Percentiles rank a stretch among this genome's conserved stretches.
Conservation (phyloP, 495 filamentous ascomycete genomes). For the Trichoderma erinaceum region DNA sequence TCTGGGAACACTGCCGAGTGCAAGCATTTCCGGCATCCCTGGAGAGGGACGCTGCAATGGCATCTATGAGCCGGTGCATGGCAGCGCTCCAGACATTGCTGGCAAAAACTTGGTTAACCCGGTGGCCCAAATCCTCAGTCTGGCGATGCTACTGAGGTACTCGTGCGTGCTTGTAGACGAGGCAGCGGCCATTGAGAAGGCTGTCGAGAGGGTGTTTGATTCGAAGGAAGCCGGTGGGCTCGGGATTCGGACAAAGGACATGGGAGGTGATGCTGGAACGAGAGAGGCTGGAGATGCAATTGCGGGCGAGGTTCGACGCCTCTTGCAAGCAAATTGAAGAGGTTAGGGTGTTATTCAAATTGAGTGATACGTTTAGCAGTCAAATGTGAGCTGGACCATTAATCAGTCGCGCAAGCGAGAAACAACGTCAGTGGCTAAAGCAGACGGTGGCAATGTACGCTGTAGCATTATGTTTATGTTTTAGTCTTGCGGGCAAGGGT, state of each 20-base stretch:
- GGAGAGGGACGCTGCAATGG: slow-evolving; percentile 43
- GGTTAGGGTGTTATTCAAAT: neutral
- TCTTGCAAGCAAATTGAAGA: neutral
- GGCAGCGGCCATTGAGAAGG: slow-evolving; percentile 46
- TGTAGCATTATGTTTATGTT: too few relatives aligned
- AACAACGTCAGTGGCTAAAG: too few relatives aligned
- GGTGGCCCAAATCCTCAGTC: slow-evolving; percentile 26
- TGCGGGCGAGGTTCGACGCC: neutral
- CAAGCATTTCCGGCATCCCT: slow-evolving; percentile 45
- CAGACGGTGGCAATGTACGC: too few relatives aligned
- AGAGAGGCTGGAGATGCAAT: slow-evolving; percentile 46
- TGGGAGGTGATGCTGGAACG: slow-evolving; percentile 49
- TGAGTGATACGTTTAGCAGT: neutral
- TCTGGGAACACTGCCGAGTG: slow-evolving; percentile 44
- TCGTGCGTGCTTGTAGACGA: slow-evolving; percentile 45
- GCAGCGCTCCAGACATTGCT: slow-evolving; percentile 38
- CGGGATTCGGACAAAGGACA: slow-evolving; percentile 46
- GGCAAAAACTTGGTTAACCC: slow-evolving; percentile 33
- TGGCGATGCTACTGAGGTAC: slow-evolving; percentile 54
- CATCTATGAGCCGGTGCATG: slow-evolving; percentile 32
- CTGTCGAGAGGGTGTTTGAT: slow-evolving; percentile 45
- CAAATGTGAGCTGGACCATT: neutral
- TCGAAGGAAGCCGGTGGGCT: slow-evolving; percentile 35
- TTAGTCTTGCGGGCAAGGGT: too few relatives aligned
- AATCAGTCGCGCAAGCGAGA: too few relatives aligned